These are phyloP conservation scores for Hymenoscyphus infarciens DNA, from an alignment of 2,329 filamentous ascomycete species.

Conservation along the genomic window DNA sequence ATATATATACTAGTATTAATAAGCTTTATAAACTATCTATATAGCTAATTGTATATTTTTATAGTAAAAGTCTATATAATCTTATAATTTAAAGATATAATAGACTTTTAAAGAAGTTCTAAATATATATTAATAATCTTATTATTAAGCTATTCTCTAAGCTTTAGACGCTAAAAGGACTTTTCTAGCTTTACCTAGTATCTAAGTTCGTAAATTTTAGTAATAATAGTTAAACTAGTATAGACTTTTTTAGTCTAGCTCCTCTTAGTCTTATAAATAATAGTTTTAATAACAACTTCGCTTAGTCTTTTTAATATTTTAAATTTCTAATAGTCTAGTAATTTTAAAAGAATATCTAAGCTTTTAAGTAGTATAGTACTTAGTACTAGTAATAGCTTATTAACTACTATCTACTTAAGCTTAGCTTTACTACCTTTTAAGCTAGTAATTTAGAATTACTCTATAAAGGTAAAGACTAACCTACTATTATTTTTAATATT, in stretches of 20 bases:
- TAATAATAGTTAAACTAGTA: not conserved
- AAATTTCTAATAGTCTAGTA: conserved; percentile 14
- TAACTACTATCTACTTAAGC: not conserved
- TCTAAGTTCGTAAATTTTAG: conserved; percentile 12
- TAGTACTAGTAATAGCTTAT: not conserved
- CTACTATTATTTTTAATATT: conserved; percentile 11
- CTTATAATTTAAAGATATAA: not conserved
- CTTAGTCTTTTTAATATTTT: conserved; percentile 19
- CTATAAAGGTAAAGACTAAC: conserved; percentile 8
- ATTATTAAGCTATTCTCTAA: conserved; percentile 16
- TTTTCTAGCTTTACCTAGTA: conserved; percentile 15
- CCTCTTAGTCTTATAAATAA: no score
- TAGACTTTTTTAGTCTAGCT: not conserved
- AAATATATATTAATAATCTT: conserved; percentile 22
- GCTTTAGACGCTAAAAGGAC: conserved; percentile 18
- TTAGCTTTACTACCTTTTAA: conserved; percentile 2
- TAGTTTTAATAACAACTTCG: conserved; percentile 12
- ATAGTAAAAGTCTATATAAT: not conserved
- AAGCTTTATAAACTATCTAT: conserved; percentile 11
- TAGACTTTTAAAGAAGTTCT: conserved; percentile 18
- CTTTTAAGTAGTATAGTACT: conserved; percentile 1
- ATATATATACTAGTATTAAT: conserved; percentile 16
- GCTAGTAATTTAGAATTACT: conserved; percentile 8
- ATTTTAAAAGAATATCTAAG: conserved; percentile 8
- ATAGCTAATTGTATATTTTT: not conserved